Conservation (phyloP, 208 protist species). For the Wallacemonas sp. region DNA sequence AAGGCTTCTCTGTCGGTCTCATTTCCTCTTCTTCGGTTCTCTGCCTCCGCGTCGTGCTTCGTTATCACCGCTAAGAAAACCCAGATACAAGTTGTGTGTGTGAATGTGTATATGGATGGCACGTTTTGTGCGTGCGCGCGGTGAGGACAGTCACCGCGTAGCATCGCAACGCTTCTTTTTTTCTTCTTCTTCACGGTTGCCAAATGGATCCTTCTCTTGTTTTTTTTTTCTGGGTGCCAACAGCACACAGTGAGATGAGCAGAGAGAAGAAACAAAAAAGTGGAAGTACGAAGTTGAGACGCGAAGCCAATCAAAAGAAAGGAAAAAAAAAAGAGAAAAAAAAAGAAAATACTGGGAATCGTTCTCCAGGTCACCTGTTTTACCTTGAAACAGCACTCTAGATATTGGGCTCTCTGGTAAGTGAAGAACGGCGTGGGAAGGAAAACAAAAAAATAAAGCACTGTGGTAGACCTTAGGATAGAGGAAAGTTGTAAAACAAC, state of each 20-base stretch:
- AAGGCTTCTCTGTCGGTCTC: too few relatives aligned
- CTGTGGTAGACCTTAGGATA: neutral
- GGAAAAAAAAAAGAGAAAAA: neutral
- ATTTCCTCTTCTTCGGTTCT: too few relatives aligned
- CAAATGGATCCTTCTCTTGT: too few relatives aligned
- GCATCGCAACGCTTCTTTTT: too few relatives aligned
- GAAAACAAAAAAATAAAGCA: constrained; percentile 23
- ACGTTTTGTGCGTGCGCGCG: neutral
- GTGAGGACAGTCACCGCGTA: too few relatives aligned
- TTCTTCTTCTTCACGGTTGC: too few relatives aligned
- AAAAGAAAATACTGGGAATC: neutral
- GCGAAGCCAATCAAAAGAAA: neutral
- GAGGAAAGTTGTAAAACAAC: neutral
- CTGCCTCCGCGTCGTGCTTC: too few relatives aligned
- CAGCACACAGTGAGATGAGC: too few relatives aligned
- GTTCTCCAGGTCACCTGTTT: neutral
- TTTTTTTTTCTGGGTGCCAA: too few relatives aligned
- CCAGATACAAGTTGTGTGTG: neutral
- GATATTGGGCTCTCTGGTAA: too few relatives aligned
- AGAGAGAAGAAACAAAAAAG: neutral
- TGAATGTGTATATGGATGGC: neutral
- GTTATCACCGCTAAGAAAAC: too few relatives aligned
- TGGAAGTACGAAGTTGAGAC: neutral
- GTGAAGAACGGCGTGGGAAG: neutral
- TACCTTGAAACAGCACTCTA: neutral